These are phyloP conservation scores for Firmiana major DNA, from an alignment of 345 rosid species.

Conservation along the genomic window DNA sequence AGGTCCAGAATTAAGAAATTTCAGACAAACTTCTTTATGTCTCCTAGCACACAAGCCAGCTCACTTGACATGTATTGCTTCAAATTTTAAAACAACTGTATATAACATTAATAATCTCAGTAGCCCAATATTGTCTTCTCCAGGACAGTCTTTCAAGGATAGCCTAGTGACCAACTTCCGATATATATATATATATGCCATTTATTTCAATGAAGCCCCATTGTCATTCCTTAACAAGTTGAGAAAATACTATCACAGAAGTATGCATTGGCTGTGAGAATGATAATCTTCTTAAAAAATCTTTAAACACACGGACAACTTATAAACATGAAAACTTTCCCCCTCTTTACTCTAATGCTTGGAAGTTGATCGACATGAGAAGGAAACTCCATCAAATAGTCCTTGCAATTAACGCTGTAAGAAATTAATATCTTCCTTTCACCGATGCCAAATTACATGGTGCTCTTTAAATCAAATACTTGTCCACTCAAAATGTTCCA, in stretches of 20 bases:
- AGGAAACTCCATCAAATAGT: not conserved
- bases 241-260: not conserved
- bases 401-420: not conserved
- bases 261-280: not conserved
- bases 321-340: not conserved
- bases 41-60: not conserved
- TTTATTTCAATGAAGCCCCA: slow-evolving; percentile 6
- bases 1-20: not conserved
- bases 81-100: not conserved
- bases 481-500: not conserved
- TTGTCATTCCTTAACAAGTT: slow-evolving; percentile 9
- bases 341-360: not conserved
- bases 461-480: not conserved
- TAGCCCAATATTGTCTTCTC: not conserved
- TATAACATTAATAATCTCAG: not conserved
- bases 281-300: not conserved
- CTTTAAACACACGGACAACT: not conserved
- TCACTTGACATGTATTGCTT: not conserved
- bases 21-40: not conserved
- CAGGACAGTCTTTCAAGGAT: slow-evolving; percentile 7
- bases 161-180: not conserved
- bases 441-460: not conserved
- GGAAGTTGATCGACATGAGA: not conserved
- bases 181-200: not conserved
- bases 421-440: slow-evolving; percentile 2